phyloP scores from a whole-genome alignment of 2,329 filamentous ascomycete species.

The Fusarium nygamai region DNA sequence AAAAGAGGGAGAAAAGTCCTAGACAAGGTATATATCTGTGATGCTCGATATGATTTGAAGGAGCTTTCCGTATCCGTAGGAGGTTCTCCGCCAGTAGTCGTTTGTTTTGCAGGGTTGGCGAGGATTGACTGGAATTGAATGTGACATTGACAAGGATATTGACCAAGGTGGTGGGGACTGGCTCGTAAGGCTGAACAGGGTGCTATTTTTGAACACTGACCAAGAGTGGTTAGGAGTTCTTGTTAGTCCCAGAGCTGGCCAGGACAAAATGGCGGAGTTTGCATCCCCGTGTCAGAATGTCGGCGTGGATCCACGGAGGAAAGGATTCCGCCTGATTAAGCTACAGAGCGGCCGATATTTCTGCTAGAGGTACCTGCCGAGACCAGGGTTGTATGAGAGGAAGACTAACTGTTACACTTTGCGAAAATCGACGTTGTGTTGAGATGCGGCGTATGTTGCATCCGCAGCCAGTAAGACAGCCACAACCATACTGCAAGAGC shows the following conservation, averaged over 20 bases:
- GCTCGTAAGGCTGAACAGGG: constrained; percentile 44
- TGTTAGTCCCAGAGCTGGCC: constrained; percentile 12
- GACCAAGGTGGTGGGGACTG: constrained; percentile 32
- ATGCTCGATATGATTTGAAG: constrained; percentile 9
- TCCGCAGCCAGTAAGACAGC: background rate
- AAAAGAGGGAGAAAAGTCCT: background rate
- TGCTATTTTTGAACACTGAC: constrained; percentile 29
- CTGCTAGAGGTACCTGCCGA: constrained; percentile 33
- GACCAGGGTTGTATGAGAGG: constrained; percentile 8
- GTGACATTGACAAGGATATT: constrained; percentile 29
- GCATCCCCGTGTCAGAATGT: constrained; percentile 7
- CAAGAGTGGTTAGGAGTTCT: background rate
- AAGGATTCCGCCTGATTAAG: background rate
- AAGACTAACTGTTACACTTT: background rate
- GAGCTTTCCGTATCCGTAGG: constrained; percentile 18
- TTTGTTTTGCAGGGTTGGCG: constrained; percentile 7
- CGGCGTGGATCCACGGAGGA: constrained; percentile 18
- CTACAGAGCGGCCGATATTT: constrained; percentile 12
- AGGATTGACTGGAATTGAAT: constrained; percentile 3
- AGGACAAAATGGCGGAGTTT: constrained; percentile 24
- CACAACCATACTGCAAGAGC: background rate
- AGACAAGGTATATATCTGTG: background rate
- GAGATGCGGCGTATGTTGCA: constrained; percentile 5
- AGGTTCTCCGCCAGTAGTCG: constrained; percentile 7
- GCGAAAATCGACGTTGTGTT: constrained; percentile 3